These are phyloP conservation scores for Davidsoniella neocaledoniae DNA, from an alignment of 2,329 filamentous ascomycete species.

Conservation along the genomic window DNA sequence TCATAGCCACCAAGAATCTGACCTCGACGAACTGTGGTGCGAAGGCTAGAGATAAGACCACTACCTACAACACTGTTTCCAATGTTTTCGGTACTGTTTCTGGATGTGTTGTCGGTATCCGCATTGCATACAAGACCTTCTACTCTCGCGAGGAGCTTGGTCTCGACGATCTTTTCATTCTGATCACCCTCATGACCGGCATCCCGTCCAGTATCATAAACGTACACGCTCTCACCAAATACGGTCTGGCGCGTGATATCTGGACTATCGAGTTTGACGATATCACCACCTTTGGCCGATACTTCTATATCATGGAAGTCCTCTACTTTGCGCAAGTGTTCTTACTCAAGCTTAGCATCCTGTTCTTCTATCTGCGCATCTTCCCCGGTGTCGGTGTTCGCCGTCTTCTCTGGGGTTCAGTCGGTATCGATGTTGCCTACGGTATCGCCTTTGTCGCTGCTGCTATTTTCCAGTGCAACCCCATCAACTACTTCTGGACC, in stretches of 20 bases:
- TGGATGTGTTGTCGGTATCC: conserved; percentile 22
- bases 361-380: conserved; percentile 34
- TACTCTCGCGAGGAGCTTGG: conserved; percentile 19
- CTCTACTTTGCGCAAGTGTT: conserved; percentile 28
- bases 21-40: conserved; percentile 17
- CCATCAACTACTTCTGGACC: conserved; percentile 32
- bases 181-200: conserved; percentile 17
- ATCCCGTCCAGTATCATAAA: conserved; percentile 19
- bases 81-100: conserved; percentile 20
- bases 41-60: conserved; percentile 17
- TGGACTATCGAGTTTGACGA: conserved; percentile 25
- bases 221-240: conserved; percentile 16
- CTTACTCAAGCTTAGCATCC: conserved; percentile 29
- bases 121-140: conserved; percentile 21
- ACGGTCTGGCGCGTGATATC: conserved; percentile 28
- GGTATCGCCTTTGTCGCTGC: conserved; percentile 24
- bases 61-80: conserved; percentile 19
- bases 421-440: conserved; percentile 21
- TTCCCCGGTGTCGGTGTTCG: conserved; percentile 24
- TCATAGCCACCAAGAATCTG: conserved; percentile 15
- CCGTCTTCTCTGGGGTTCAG: conserved; percentile 22
- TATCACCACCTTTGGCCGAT: conserved; percentile 24
- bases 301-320: conserved; percentile 23
- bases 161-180: conserved; percentile 22
- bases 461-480: conserved; percentile 29